Base-by-base conservation (phyloP, 2,329 filamentous ascomycete species). In the Elsinoe batatas region DNA sequence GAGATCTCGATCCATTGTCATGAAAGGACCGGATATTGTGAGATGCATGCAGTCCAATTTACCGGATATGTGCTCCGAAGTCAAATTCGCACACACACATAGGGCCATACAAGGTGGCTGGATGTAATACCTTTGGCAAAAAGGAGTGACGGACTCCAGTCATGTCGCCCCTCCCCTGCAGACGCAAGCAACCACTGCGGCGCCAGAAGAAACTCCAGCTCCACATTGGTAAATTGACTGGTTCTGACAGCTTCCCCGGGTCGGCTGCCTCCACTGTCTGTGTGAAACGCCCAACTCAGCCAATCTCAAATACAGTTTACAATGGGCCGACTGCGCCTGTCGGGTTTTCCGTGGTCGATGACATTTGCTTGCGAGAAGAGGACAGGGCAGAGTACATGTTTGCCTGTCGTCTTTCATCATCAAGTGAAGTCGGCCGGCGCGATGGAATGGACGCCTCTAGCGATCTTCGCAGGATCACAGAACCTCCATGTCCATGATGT, bases 141-240 rank as follows among this genome's bases (percentile, higher is more conserved):
- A 51, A 51, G 47, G 33, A 51, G 35, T 51, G 47, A 51, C 47
- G 38, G 32, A 22, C 33, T 51, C 47, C 47, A 37, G 47, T 51
- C 47, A 36, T 38, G 47, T 51, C 15, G 32, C 18, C 13, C 33
- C 33, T 32, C 32, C 35, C 47, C 15, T 15, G 17, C 18, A 13
- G 17, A 26, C 47, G 44, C 47, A 15, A 32, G 26, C 35, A 26
- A 35, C 47, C 33, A 18, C 8, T 13, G 20, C 32, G 47, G 47
- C 47, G 47, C 47, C 47, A 51, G 47, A 51, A 51, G 47, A 51
- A 51, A 51, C 47, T 22, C 13, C 17, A 15, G 12, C 44, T 17
- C 44, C 44, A 49, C 44, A 33, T 26, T 18, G 18, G 44, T 30
- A 49, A 35, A 49, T 49, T 30, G 18, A 38, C 32, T 18, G 32